These are phyloP conservation scores for Colletotrichum navitas DNA, from an alignment of 2,329 filamentous ascomycete genomes.

Conservation along the genomic window DNA sequence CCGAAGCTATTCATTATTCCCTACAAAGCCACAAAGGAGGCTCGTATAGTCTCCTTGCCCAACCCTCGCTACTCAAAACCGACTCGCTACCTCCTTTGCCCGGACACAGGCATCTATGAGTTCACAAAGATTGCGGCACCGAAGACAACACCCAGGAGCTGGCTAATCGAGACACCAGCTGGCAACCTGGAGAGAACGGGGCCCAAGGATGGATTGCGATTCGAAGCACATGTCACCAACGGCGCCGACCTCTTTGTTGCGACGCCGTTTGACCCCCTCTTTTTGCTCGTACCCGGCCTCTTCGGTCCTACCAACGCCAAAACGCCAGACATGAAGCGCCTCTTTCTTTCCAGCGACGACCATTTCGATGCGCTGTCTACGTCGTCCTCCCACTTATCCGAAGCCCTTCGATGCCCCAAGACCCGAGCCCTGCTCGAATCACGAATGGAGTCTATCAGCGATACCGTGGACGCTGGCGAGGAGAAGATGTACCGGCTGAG, in stretches of 20 bases:
- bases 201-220: slow-evolving; percentile 41
- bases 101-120: slow-evolving; percentile 73
- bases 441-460: slow-evolving; percentile 79
- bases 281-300: slow-evolving; percentile 83
- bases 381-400: slow-evolving; percentile 69
- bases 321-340: slow-evolving; percentile 65
- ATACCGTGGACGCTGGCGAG: slow-evolving; percentile 84
- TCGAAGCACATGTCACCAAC: slow-evolving; percentile 63
- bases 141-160: slow-evolving; percentile 69
- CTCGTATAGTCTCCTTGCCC: slow-evolving; percentile 70
- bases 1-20: slow-evolving; percentile 73
- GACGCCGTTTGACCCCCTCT: slow-evolving; percentile 86
- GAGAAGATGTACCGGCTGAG: slow-evolving; percentile 88
- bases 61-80: slow-evolving; percentile 69
- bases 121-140: slow-evolving; percentile 70
- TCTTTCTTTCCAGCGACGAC: slow-evolving; percentile 79
- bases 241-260: slow-evolving; percentile 84
- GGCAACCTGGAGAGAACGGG: slow-evolving; percentile 42
- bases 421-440: slow-evolving; percentile 68
- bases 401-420: slow-evolving; percentile 64
- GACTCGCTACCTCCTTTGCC: slow-evolving; percentile 72
- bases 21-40: slow-evolving; percentile 62
- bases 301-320: slow-evolving; percentile 57
- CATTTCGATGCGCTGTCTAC: slow-evolving; percentile 73
- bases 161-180: slow-evolving; percentile 64